These are phyloP conservation scores for Stephanodiscus triporus DNA, from an alignment of 108 stramenopile species.

Conservation along the genomic window DNA sequence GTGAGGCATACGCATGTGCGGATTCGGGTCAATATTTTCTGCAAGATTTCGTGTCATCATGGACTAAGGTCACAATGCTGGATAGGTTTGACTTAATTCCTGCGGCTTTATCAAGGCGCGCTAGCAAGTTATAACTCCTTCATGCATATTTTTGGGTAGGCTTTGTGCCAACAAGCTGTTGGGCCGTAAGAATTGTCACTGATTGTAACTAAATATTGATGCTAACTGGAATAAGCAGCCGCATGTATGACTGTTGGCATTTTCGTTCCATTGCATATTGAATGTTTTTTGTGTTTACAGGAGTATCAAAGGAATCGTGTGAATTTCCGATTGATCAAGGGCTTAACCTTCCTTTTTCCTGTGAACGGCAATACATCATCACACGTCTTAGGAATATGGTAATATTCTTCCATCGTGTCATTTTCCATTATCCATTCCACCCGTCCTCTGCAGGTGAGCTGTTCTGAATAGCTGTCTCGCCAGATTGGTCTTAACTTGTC, in stretches of 20 bases:
- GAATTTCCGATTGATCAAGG: not conserved
- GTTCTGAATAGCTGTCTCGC: constrained; percentile 9
- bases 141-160: not conserved
- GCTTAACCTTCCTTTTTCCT: not conserved
- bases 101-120: not conserved
- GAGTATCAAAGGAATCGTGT: constrained; percentile 1
- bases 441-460: constrained; percentile 38
- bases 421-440: constrained; percentile 35
- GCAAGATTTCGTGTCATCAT: constrained; percentile 62
- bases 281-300: not conserved
- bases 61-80: constrained; percentile 71
- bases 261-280: not conserved
- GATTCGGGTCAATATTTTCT: constrained; percentile 61
- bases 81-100: constrained; percentile 71
- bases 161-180: not conserved
- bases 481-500: not conserved
- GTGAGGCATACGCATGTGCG: constrained; percentile 57
- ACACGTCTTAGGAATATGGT: constrained; percentile 45
- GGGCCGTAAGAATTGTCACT: too few species aligned
- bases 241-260: too few species aligned
- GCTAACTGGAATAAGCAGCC: too few species aligned
- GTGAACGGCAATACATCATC: not conserved
- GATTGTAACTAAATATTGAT: not conserved
- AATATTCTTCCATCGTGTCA: constrained; percentile 38
- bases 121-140: constrained; percentile 14